Evolutionary conservation across 352 stramenopile species (phyloP).

Genomic region (Phytophthora colocasiae): DNA sequence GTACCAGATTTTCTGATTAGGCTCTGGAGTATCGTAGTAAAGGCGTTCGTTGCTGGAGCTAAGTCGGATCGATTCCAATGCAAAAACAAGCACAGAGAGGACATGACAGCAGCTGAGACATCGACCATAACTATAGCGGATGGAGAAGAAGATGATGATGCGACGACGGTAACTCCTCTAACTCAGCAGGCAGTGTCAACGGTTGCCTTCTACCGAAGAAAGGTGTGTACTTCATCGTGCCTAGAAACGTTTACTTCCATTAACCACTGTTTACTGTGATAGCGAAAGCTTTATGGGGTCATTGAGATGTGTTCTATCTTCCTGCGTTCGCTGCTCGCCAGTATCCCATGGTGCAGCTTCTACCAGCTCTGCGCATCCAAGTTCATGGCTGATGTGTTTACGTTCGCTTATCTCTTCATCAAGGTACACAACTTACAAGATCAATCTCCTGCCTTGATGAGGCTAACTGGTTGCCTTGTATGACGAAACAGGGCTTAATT

Average conservation of each 20-base stretch:
- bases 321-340: conserved; percentile 59
- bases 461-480: neutral
- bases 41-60: conserved; percentile 60
- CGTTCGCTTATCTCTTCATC: conserved; percentile 78
- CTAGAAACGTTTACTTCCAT: neutral
- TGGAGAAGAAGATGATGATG: conserved; percentile 13
- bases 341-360: conserved; percentile 79
- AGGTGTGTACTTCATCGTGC: conserved; percentile 43
- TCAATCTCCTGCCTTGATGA: neutral
- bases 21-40: conserved; percentile 62
- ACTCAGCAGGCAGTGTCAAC: conserved; percentile 41
- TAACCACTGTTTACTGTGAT: conserved; percentile 1
- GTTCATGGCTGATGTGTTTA: conserved; percentile 78
- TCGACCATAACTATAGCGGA: conserved; percentile 3
- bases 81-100: conserved; percentile 23
- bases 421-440: conserved; percentile 49
- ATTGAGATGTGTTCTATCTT: conserved; percentile 83
- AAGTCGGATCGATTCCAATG: conserved; percentile 51
- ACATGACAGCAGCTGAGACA: conserved; percentile 1
- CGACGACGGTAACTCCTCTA: conserved; percentile 13
- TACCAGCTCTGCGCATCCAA: conserved; percentile 80
- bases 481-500: conserved; percentile 53
- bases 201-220: conserved; percentile 71
- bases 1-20: conserved; percentile 75
- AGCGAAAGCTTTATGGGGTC: conserved; percentile 81